Conservation (phyloP, 2,329 filamentous ascomycete genomes). For the Fusarium nodosum region DNA sequence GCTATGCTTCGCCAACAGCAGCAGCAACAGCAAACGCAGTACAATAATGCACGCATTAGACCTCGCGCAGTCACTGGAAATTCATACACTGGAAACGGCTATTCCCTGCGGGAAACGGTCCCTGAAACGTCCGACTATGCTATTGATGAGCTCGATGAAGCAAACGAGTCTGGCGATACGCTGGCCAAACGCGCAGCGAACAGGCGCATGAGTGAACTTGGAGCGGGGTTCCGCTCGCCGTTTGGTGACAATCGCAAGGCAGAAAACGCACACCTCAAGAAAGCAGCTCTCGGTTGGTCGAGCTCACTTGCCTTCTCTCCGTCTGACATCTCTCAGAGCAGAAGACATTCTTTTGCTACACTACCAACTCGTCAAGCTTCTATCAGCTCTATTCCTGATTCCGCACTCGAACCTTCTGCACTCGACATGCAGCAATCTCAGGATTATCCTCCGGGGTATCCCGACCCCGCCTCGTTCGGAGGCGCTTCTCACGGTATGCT, state of each 20-base stretch:
- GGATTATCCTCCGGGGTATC: constrained; percentile 59
- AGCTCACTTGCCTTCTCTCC: constrained; percentile 76
- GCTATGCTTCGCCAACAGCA: constrained; percentile 68
- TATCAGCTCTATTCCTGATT: constrained; percentile 71
- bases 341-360: constrained; percentile 84
- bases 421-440: constrained; percentile 61
- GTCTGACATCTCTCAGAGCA: constrained; percentile 76
- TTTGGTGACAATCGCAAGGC: constrained; percentile 73
- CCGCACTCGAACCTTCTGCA: constrained; percentile 61
- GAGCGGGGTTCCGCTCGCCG: constrained; percentile 60
- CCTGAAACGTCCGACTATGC: constrained; percentile 78
- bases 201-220: constrained; percentile 71
- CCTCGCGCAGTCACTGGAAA: constrained; percentile 70
- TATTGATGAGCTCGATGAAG: constrained; percentile 78
- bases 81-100: constrained; percentile 68
- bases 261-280: constrained; percentile 71
- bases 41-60: constrained; percentile 67
- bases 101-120: constrained; percentile 70
- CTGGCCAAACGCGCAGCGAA: constrained; percentile 62
- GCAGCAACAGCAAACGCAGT: constrained; percentile 61
- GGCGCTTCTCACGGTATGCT: constrained; percentile 59
- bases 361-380: constrained; percentile 74
- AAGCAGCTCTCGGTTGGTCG: constrained; percentile 73
- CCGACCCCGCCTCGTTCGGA: constrained; percentile 56
- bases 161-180: constrained; percentile 64